Conservation (phyloP, 192 early-diverging fungal species). For the Coemansia sp. region DNA sequence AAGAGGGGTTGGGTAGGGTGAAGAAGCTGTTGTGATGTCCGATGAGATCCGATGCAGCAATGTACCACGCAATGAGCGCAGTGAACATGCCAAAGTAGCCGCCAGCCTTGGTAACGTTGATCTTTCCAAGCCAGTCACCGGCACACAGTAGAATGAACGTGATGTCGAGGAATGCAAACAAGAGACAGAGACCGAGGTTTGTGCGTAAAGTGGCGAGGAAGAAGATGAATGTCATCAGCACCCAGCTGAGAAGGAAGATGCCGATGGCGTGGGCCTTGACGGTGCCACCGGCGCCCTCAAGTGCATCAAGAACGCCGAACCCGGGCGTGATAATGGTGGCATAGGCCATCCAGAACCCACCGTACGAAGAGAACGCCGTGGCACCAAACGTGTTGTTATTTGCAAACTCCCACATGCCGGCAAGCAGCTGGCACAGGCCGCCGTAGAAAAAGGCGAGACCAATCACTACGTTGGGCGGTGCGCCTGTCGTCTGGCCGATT, state of each 20-base stretch:
- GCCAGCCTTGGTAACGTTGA: conserved; percentile 59
- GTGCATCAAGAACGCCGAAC: conserved; percentile 53
- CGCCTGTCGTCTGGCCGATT: conserved; percentile 57
- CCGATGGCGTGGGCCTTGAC: conserved; percentile 54
- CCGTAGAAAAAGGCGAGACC: conserved; percentile 75
- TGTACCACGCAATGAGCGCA: conserved; percentile 76
- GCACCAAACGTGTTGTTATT: conserved; percentile 80
- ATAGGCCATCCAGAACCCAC: conserved; percentile 69
- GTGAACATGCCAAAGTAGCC: conserved; percentile 75
- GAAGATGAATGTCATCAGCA: conserved; percentile 70
- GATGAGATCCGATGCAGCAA: conserved; percentile 64
- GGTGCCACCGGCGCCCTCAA: conserved; percentile 35
- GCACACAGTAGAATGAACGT: conserved; percentile 72
- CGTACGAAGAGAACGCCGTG: conserved; percentile 72
- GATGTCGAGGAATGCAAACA: conserved; percentile 67
- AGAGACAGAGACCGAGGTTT: conserved; percentile 59
- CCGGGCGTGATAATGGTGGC: conserved; percentile 61
- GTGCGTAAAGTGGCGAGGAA: conserved; percentile 66
- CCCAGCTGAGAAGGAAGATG: conserved; percentile 67
- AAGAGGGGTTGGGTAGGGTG: conserved; percentile 56
- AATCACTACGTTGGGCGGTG: conserved; percentile 60
- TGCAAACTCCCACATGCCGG: conserved; percentile 85
- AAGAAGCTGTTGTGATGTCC: conserved; percentile 58
- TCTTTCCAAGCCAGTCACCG: conserved; percentile 57
- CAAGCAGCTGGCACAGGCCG: conserved; percentile 71